Base-by-base conservation (phyloP, 106 monocot genomes). In the Allium fistulosum region DNA sequence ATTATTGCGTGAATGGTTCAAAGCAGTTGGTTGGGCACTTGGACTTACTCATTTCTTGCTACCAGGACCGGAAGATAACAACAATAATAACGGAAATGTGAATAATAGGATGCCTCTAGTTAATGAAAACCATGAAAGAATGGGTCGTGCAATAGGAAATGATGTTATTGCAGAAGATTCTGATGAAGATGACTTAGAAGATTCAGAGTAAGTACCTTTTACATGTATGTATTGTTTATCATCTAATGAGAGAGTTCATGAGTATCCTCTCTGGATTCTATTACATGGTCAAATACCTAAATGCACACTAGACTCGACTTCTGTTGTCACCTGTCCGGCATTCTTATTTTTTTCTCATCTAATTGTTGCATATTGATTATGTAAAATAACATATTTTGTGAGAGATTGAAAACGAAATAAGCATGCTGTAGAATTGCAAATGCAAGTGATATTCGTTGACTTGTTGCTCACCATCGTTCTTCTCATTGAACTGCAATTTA, bases 1-100 rank as follows among this genome's bases (percentile, higher is more conserved):
- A 18, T 56, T 99, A 69, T 65, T 99, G 28, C 90, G 69, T 49
- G 85, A 89, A 62, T 99, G 99, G 99, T 99, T 99, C 65, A 69
- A 68, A 4, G 79, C 77, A 59, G 93, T 90, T 85, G 93, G 99
- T 59, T 99, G 99, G 99, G 93, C 99, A 26, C 90, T 99, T 80
- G 90, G 87, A 10, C 83, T 99, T 64, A 93, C 90, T 73, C 90
- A 87, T 65, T 99, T 87, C 64, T 71, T 99, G 27, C 83, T 99
- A 22, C 93, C 99, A 11, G 73, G 70, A 62, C 80, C 75, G 13
- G 99, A 93, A 49, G 93, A 99, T 60, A 88, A 79, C 81, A 88
- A 79, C 81, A 77, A 57, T 68, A 75, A 69, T 14, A 78, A 73
- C 13, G 92, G 85, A 75, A 90, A 83, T 85, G 80, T 59, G 63